Evolutionary conservation across 768 basidiomycete genomes (phyloP), one percentile per base, ranked within the genome.

Genomic region (Mycena indigotica): DNA sequence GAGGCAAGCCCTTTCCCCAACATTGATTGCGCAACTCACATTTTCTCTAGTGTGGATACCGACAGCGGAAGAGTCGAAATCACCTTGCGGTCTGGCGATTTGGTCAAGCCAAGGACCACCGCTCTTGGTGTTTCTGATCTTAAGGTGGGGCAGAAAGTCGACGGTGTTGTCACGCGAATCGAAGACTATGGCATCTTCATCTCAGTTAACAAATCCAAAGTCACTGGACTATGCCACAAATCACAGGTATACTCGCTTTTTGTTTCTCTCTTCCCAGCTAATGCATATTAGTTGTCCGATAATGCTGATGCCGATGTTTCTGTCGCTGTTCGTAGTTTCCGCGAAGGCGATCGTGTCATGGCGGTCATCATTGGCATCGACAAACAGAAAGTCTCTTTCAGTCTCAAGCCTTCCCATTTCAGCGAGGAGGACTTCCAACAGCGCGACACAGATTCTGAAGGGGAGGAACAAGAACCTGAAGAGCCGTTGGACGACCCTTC

Each of bases 171-270:
- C 55, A 93, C 90, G 71, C 86, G 82, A 61, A 79, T 95, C 12
- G 93, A 95, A 71, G 81, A 84, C 39, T 98, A 93, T 62, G 96
- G 96, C 15, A 77, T 97, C n/a, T 98, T 98, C 74, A 84, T 99
- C 56, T 84, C 87, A 68, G 88, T 98, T 32, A 83, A 89, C n/a
- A 88, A 83, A 17, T 88, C 92, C 0, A 90, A 88, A 67, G 76
- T 98, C 49, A 86, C 82, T 59, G 96, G 96, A 4, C 79, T 99
- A 12, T 99, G 96, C 70, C 96, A 98, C 71, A 95, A 94, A 72
- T 92, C 93, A 10, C 83, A 98, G 81, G 93, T 89, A 65, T 52
- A 79, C 68, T 26, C 38, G n/a, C 28, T 28, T 17, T 19, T 39
- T 52, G 17, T 44, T 48, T 30, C 38, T 45, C 25, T 28, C 50